Conservation (phyloP, 1,139 yeast genomes). For the Saccharomyces pastorianus region DNA sequence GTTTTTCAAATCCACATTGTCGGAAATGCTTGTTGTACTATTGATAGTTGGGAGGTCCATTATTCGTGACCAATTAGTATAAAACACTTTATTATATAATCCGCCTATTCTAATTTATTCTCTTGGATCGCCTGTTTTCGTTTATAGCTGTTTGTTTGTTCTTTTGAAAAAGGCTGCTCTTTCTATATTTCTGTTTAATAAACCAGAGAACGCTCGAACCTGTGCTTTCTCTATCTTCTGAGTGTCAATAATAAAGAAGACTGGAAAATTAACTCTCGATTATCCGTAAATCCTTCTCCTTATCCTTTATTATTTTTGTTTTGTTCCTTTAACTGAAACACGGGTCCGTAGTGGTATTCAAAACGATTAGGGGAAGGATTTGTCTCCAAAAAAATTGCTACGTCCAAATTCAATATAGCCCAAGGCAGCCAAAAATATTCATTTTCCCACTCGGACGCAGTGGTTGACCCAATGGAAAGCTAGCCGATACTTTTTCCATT, state of each 20-base stretch:
- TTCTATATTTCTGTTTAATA: slow-evolving; percentile 1
- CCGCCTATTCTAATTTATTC: neutral
- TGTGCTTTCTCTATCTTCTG: neutral
- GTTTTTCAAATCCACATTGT: slow-evolving; percentile 28
- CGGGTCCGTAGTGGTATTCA: neutral
- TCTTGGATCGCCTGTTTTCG: neutral
- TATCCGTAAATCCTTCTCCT: neutral
- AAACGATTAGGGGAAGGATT: neutral
- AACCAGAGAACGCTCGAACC: neutral
- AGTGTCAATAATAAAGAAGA: neutral
- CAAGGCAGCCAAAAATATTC: neutral
- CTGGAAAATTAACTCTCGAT: neutral
- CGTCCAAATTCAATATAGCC: neutral
- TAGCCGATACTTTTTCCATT: neutral
- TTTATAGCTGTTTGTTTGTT: neutral
- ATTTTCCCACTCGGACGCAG: neutral
- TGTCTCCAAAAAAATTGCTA: neutral
- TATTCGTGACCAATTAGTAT: slow-evolving; percentile 5
- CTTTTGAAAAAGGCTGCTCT: neutral
- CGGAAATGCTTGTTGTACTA: slow-evolving; percentile 30
- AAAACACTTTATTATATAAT: neutral
- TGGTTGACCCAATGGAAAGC: neutral
- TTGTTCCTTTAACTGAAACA: neutral
- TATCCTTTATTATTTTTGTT: neutral
- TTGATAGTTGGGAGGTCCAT: slow-evolving; percentile 29